Evolutionary conservation across 495 filamentous ascomycete species (phyloP), one percentile per base, ranked within the genome.

Genomic region (Penicilliopsis zonata): DNA sequence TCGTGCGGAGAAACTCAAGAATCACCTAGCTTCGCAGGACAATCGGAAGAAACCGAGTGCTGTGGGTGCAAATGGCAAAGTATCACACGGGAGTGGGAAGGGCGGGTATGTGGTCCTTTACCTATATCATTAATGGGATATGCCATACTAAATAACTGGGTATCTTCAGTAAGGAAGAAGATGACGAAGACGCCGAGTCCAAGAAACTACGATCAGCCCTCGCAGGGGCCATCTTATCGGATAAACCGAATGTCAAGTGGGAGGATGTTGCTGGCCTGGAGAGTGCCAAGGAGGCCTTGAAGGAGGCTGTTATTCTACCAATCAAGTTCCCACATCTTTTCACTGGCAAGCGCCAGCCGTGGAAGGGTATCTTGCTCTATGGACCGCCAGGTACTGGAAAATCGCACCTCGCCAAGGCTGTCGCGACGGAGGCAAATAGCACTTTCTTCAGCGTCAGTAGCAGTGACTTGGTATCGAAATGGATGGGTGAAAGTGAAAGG

Each of bases 401-500:
- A 67, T 85, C 77, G 52, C 94, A 94, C 55, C 67, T 98, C 24
- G 90, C 90, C 38, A 96, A 96, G 51, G 90, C 90, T 6, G 92
- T 98, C 22, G 90, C 90, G 35, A 98, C 90, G 7, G 90, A 98
- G 52, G 92, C 92, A 29, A 96, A 96, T 52, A 94, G 86, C 55
- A 98, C 90, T n/a, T 98, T 98, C 53, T 98, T 98, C 68, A 94
- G 86, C 50, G 86, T 98, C 39, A 92, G 83, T 61, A 88, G 82
- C 62, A 90, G 82, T 63, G 92, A 96, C 53, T 53, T 98, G 58
- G 92, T 96, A 18, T 87, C 80, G 36, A 98, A 98, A 53, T 98
- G 90, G 90, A 96, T 98, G 92, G 90, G 90, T 57, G 90, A 98
- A 56, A 86, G 79, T 70, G 90, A 98, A 72, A 69, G 88, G 88